Base-by-base conservation (phyloP, 2,329 filamentous ascomycete species). In the Sarocladiaceae sp. region DNA sequence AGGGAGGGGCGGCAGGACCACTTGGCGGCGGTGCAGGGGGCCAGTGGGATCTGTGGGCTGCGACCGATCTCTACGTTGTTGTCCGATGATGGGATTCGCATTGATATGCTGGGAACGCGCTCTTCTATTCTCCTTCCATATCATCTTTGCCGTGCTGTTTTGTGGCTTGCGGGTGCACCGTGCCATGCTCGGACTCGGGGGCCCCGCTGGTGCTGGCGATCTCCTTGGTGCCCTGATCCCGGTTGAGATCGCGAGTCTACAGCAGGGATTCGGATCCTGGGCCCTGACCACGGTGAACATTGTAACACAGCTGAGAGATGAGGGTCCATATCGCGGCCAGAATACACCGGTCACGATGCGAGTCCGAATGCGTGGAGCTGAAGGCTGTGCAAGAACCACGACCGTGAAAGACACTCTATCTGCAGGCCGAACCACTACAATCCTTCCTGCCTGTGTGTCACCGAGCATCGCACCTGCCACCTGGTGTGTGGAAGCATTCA, bases 11-110 rank as follows among this genome's bases (percentile, higher is more conserved):
- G 44, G 44, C 44, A 48, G 28, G 25, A n/a, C 25, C 44, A 48
- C 26, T 33, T 48, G 28, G 40, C 25, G 40, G 40, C 40, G 25
- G 22, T 46, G 40, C 40, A 46, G 40, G 40, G 40, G 37, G 8
- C 10, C 17, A 8, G 7, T 22, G 7, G 40, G 13, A 8, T 18
- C 25, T 48, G 15, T 12, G 17, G 8, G 4, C 22, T 7, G 20
- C 6, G n/a, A 48, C 44, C 44, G 44, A 48, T 48, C 44, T 33
- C 26, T 33, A 48, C 28, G 11, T 17, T 33, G 4, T 48, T 31
- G 10, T 48, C 44, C 44, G 44, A 48, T 48, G 44, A 48, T 48
- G 44, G 17, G n/a, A 48, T 33, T 26, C 26, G 44, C 17, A 3
- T 4, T 6, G 40, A n/a, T 26, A 26, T 28, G 20, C 22, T 44